Evolutionary conservation across 495 filamentous ascomycete species (phyloP).

Genomic region (Thozetella sp.): DNA sequence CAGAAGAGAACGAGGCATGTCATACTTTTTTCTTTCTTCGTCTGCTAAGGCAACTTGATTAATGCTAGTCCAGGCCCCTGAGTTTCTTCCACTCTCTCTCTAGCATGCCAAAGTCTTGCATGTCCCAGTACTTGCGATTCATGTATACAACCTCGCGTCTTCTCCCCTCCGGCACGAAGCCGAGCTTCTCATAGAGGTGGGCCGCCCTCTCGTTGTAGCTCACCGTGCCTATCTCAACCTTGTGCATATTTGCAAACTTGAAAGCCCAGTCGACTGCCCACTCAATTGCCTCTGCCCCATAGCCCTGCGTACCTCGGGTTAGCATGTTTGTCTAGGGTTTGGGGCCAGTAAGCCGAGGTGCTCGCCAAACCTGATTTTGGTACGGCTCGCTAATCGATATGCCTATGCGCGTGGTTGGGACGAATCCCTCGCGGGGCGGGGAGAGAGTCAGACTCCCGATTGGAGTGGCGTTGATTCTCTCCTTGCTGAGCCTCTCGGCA

Average conservation of each 20-base stretch:
- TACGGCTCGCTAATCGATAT: slow-evolving; percentile 30
- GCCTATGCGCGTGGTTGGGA: slow-evolving; percentile 31
- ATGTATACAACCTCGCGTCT: slow-evolving; percentile 37
- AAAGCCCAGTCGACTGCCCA: slow-evolving; percentile 51
- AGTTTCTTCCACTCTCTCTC: slow-evolving; percentile 37
- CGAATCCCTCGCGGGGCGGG: slow-evolving; percentile 18
- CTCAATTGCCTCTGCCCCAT: slow-evolving; percentile 46
- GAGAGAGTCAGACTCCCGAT: slow-evolving; percentile 26
- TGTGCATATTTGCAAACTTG: slow-evolving; percentile 35
- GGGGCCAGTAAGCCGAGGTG: background rate
- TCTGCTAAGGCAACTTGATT: no score
- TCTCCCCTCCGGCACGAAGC: slow-evolving; percentile 43
- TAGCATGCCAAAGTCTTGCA: slow-evolving; percentile 36
- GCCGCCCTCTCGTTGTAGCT: slow-evolving; percentile 38
- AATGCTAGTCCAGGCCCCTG: background rate
- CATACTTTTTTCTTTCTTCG: no score
- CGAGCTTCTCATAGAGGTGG: slow-evolving; percentile 39
- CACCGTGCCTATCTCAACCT: slow-evolving; percentile 31
- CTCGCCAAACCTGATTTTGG: slow-evolving; percentile 29
- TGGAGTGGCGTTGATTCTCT: background rate
- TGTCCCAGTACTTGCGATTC: slow-evolving; percentile 40
- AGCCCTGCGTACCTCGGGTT: slow-evolving; percentile 24
- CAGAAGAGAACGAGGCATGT: no score
- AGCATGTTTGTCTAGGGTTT: background rate
- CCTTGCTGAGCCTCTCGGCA: no score